phyloP scores from a whole-genome alignment of 2,329 filamentous ascomycete species.

The Peltaster fructicola region DNA sequence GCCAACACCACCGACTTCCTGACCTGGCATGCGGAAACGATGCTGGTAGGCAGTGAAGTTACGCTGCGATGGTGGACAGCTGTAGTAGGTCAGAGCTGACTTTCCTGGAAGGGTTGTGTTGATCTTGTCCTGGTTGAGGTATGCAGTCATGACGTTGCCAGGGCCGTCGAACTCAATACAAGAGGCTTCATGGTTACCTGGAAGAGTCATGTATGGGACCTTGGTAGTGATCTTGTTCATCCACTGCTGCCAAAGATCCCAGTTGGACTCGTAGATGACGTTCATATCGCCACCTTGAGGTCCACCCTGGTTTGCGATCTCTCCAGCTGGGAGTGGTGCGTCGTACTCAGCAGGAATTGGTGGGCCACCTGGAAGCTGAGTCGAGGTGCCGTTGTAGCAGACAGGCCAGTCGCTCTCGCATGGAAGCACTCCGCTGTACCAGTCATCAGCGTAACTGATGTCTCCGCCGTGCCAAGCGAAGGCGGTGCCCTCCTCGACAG shows the following conservation, averaged over 20 bases:
- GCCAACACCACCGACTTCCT: conserved; percentile 29
- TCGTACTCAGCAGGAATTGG: conserved; percentile 24
- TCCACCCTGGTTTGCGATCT: conserved; percentile 28
- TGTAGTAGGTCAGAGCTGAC: conserved; percentile 30
- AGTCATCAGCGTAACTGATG: conserved; percentile 34
- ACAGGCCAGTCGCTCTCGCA: conserved; percentile 30
- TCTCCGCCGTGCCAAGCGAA: conserved; percentile 39
- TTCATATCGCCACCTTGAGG: conserved; percentile 32
- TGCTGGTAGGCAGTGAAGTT: conserved; percentile 36
- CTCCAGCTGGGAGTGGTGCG: conserved; percentile 28
- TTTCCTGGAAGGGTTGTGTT: conserved; percentile 24
- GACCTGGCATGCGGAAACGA: conserved; percentile 35
- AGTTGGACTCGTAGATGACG: conserved; percentile 33
- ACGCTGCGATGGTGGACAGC: conserved; percentile 33
- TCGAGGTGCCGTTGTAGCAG: conserved; percentile 34
- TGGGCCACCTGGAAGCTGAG: conserved; percentile 22
- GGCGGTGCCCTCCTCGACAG: conserved; percentile 26
- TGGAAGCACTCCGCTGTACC: conserved; percentile 33
- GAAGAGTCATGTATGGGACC: conserved; percentile 33
- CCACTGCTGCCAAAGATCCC: conserved; percentile 37
- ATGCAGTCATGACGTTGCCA: conserved; percentile 28
- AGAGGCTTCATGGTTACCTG: conserved; percentile 34
- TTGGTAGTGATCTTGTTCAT: conserved; percentile 25
- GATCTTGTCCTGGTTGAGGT: conserved; percentile 23
- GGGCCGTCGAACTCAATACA: conserved; percentile 33